These are phyloP conservation scores for Picea glauca DNA, from an alignment of 75 land plant genomes.

Conservation along the genomic window DNA sequence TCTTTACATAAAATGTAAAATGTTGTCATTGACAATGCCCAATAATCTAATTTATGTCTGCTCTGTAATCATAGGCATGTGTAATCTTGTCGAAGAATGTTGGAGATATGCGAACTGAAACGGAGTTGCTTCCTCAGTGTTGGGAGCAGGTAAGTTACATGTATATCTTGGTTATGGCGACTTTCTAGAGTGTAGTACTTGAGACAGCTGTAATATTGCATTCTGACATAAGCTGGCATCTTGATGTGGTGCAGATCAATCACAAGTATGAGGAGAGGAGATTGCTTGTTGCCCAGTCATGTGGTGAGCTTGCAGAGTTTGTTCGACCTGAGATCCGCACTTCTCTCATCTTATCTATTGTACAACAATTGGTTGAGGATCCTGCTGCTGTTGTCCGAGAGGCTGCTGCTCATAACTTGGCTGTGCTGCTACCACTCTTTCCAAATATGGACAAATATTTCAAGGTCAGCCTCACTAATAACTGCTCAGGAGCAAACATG, in stretches of 20 bases:
- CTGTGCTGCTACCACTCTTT: constrained; percentile 88
- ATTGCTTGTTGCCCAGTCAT: constrained; percentile 93
- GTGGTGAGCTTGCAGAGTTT: constrained; percentile 93
- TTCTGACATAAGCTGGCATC: neutral
- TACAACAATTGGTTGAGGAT: constrained; percentile 89
- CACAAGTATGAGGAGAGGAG: constrained; percentile 96
- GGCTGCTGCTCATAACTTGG: constrained; percentile 93
- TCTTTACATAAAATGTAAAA: neutral
- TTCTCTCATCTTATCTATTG: constrained; percentile 89
- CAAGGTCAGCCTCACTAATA: constrained; percentile 98
- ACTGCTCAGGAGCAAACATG: constrained; percentile 77
- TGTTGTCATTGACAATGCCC: neutral
- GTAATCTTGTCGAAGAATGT: constrained; percentile 80
- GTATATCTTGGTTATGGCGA: neutral
- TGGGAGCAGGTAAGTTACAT: constrained; percentile 85
- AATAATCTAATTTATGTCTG: neutral
- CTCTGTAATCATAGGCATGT: constrained; percentile 66
- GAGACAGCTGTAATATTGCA: neutral
- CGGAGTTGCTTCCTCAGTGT: constrained; percentile 94
- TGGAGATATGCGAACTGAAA: constrained; percentile 92
- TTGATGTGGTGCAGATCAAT: constrained; percentile 58
- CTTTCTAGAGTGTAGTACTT: neutral
- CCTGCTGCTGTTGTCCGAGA: constrained; percentile 88
- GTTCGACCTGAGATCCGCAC: constrained; percentile 92
- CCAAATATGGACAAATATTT: constrained; percentile 94